These are phyloP conservation scores for Protomyces lactucae-debilis DNA, from an alignment of 1,139 yeast genomes.

Conservation along the genomic window DNA sequence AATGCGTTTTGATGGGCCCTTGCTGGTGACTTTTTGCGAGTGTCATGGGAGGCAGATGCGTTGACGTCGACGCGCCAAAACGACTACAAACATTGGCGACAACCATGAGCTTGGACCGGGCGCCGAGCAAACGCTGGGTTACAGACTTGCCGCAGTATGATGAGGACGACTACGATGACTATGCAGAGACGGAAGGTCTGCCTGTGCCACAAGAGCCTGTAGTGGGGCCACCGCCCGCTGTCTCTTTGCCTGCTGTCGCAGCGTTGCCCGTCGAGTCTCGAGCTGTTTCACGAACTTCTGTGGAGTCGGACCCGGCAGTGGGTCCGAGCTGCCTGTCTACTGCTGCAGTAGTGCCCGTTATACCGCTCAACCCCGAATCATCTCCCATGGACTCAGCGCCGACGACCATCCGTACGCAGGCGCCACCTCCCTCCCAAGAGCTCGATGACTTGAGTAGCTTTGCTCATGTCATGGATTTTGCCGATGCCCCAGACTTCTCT, in stretches of 20 bases:
- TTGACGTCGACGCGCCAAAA: too few relatives aligned
- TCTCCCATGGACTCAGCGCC: neutral
- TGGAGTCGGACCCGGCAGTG: too few relatives aligned
- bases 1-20: constrained; percentile 10
- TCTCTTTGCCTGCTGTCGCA: neutral
- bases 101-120: neutral
- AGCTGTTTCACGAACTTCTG: too few relatives aligned
- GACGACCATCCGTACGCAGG: neutral
- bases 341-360: neutral
- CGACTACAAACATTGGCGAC: neutral
- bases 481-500: neutral
- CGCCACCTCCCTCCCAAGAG: neutral
- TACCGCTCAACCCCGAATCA: neutral
- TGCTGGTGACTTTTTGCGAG: constrained; percentile 4
- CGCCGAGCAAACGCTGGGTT: neutral
- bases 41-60: neutral
- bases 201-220: neutral
- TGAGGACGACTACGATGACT: neutral
- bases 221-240: neutral
- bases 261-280: neutral
- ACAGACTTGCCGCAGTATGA: neutral
- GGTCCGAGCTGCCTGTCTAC: too few relatives aligned
- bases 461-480: neutral
- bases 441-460: neutral
- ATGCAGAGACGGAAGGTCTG: neutral